Evolutionary conservation across 495 filamentous ascomycete genomes (phyloP).

Genomic region (Penicillium pancosmium): DNA sequence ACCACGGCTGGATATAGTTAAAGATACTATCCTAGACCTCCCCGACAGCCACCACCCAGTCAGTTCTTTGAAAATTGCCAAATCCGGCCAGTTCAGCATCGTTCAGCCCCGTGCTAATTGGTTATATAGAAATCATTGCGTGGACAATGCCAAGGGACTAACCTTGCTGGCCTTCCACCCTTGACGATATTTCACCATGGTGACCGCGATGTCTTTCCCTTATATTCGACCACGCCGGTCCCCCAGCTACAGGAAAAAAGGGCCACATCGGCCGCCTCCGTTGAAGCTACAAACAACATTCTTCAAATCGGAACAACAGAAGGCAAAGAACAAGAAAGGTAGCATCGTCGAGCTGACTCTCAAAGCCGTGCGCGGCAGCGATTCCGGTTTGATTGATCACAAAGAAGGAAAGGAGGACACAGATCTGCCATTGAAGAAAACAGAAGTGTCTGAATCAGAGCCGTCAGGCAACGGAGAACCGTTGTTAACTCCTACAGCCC

Average conservation of each 20-base stretch:
- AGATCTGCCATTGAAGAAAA: background rate
- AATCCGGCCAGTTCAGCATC: background rate
- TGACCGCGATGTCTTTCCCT: constrained; percentile 1
- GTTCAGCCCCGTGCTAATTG: background rate
- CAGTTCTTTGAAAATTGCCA: background rate
- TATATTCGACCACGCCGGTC: constrained; percentile 4
- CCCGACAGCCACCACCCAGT: background rate
- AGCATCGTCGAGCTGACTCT: background rate
- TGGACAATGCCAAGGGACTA: constrained; percentile 2
- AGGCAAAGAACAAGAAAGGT: background rate
- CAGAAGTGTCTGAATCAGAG: background rate
- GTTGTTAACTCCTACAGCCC: background rate
- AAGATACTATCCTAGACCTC: background rate
- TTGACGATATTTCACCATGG: background rate
- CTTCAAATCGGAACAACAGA: background rate
- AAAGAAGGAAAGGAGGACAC: background rate
- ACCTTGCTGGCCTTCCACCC: background rate
- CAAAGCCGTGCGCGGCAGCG: background rate
- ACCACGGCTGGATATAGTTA: background rate
- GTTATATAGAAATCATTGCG: background rate
- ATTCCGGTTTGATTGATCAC: background rate
- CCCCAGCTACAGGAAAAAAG: background rate
- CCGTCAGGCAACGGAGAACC: background rate
- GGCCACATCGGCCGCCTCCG: background rate
- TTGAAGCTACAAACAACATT: background rate